Percentiles rank a stretch among this genome's conserved stretches.
Evolutionary conservation across 2,329 filamentous ascomycete genomes (phyloP).

Genomic region (Cladosporium sp.): DNA sequence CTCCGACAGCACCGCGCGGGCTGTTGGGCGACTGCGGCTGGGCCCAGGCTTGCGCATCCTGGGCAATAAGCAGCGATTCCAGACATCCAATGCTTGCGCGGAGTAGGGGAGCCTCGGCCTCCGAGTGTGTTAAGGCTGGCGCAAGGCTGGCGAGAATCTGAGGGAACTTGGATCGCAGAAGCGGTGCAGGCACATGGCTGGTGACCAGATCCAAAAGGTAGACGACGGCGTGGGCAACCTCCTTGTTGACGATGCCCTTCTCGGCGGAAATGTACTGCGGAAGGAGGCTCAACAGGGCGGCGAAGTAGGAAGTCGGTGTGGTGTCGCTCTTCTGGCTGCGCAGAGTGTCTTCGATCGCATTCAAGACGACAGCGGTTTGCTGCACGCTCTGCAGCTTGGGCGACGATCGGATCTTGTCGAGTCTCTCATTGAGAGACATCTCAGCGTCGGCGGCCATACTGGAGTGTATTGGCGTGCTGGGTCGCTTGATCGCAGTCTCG

Average conservation of each 20-base stretch:
- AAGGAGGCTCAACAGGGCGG: constrained; percentile 86
- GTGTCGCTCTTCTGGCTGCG: constrained; percentile 81
- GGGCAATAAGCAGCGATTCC: constrained; percentile 85
- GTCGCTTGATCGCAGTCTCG: constrained; percentile 2
- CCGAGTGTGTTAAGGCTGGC: constrained; percentile 74
- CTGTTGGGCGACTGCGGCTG: constrained; percentile 79
- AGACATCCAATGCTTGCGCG: constrained; percentile 88
- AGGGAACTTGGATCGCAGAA: constrained; percentile 91
- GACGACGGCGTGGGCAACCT: constrained; percentile 80
- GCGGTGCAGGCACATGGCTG: constrained; percentile 76
- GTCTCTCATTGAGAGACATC: constrained; percentile 77
- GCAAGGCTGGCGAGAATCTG: constrained; percentile 87
- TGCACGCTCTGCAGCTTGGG: constrained; percentile 95
- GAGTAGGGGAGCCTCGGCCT: constrained; percentile 84
- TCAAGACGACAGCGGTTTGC: constrained; percentile 83
- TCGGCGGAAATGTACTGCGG: constrained; percentile 68
- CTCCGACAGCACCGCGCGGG: constrained; percentile 82
- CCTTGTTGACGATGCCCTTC: constrained; percentile 71
- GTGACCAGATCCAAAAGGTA: constrained; percentile 95
- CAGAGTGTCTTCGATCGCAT: constrained; percentile 89
- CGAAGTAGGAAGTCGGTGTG: constrained; percentile 90
- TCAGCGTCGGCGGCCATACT: constrained; percentile 17
- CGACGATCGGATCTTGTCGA: constrained; percentile 90
- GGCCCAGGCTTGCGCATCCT: constrained; percentile 86
- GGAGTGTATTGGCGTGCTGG: constrained; percentile 9